Evolutionary conservation across 371 early-diverging fungal genomes (phyloP).

Genomic region (Coemansia sp.): DNA sequence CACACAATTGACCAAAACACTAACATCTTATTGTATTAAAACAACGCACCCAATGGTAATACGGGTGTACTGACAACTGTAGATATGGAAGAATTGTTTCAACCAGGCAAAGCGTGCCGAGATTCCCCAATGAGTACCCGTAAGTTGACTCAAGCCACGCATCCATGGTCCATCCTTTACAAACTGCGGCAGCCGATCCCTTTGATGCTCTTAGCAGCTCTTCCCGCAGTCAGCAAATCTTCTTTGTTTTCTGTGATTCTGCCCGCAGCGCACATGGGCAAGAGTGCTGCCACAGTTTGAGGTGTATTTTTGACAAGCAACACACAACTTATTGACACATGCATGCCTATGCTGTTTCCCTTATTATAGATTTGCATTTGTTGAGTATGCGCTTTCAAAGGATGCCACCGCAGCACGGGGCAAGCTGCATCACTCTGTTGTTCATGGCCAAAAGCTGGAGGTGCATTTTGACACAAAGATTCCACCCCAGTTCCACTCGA

Average conservation of each 20-base stretch:
- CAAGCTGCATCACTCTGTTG: slow-evolving; percentile 21
- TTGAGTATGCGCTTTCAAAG: slow-evolving; percentile 30
- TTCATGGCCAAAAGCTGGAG: slow-evolving; percentile 20
- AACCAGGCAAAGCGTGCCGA: slow-evolving; percentile 7
- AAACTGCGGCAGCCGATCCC: neutral
- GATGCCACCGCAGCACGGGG: slow-evolving; percentile 36
- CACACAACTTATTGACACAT: neutral
- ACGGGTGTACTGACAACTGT: neutral
- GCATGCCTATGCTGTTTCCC: neutral
- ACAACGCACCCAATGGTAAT: neutral
- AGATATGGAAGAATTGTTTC: slow-evolving; percentile 14
- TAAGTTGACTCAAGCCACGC: slow-evolving; percentile 23
- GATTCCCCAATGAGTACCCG: slow-evolving; percentile 20
- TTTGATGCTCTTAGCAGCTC: too few species aligned
- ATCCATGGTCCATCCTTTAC: neutral
- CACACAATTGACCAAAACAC: neutral
- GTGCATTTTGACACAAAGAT: slow-evolving; percentile 45
- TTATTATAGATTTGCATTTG: slow-evolving; percentile 36
- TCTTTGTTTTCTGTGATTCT: too few species aligned
- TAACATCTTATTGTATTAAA: neutral
- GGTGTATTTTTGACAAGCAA: neutral
- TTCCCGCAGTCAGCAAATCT: too few species aligned
- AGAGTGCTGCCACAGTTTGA: too few species aligned
- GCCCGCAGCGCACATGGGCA: too few species aligned
- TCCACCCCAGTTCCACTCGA: slow-evolving; percentile 13